A percentile compares a stretch with the other conserved stretches of the same genome.
These are phyloP conservation scores for Voacanga thouarsii DNA, from an alignment of 257 asterid genomes.

Conservation along the genomic window DNA sequence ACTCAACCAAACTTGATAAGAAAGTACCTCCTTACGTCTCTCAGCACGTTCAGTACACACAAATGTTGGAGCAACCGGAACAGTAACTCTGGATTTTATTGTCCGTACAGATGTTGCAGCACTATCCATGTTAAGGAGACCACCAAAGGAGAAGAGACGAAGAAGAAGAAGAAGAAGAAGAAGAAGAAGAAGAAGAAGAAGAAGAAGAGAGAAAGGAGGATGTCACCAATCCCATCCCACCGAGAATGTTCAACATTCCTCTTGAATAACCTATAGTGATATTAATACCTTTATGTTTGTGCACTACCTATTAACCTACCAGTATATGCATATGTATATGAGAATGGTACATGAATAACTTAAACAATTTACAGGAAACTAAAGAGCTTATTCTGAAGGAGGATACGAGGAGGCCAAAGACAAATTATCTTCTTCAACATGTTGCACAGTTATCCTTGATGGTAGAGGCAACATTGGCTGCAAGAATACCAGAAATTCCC, in stretches of 20 bases:
- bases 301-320: too few species aligned
- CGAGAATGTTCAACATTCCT: background rate
- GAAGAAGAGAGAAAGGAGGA: background rate
- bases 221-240: background rate
- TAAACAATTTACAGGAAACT: background rate
- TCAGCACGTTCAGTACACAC: constrained; percentile 54
- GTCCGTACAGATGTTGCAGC: constrained; percentile 84
- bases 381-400: constrained; percentile 10
- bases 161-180: background rate
- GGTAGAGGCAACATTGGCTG: constrained; percentile 45
- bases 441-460: constrained; percentile 39
- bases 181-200: background rate
- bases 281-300: background rate
- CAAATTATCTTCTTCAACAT: constrained; percentile 69
- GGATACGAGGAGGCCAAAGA: constrained; percentile 93
- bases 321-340: background rate
- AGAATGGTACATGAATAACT: background rate
- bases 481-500: constrained; percentile 21
- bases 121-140: constrained; percentile 38
- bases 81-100: constrained; percentile 63
- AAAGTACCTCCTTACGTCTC: constrained; percentile 72
- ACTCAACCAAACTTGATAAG: background rate
- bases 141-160: too few species aligned
- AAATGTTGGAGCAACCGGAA: constrained; percentile 72
- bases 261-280: background rate